A percentile compares a stretch with the other conserved stretches of the same genome.
Conservation (phyloP, 306 rosid species). For the Acacia melanoxylon region DNA sequence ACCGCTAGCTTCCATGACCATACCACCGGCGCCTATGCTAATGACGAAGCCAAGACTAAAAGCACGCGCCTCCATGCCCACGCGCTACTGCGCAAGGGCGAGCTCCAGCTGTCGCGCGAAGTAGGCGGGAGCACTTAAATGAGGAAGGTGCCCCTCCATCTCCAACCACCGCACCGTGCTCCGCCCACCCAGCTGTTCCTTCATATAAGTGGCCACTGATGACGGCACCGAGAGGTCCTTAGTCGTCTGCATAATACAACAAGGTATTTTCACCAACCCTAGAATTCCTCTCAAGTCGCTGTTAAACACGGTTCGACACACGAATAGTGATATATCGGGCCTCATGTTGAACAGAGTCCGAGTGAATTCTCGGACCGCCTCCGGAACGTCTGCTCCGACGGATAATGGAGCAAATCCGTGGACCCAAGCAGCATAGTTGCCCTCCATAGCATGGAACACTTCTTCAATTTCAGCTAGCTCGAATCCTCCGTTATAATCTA, state of each 20-base stretch:
- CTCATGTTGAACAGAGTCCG: slow-evolving; percentile 92
- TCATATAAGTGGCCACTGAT: slow-evolving; percentile 68
- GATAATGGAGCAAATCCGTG: slow-evolving; percentile 75
- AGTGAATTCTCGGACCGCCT: slow-evolving; percentile 76
- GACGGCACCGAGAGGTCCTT: slow-evolving; percentile 77
- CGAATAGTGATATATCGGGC: slow-evolving; percentile 83
- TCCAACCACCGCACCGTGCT: slow-evolving; percentile 76
- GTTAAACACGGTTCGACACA: slow-evolving; percentile 63
- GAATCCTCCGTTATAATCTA: slow-evolving; percentile 88
- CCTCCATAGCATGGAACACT: slow-evolving; percentile 73
- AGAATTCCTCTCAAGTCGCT: slow-evolving; percentile 80
- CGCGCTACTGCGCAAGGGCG: slow-evolving; percentile 58
- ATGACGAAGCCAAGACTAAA: neutral
- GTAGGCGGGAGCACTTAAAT: slow-evolving; percentile 71
- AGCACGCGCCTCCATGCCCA: neutral
- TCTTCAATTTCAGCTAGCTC: slow-evolving; percentile 66
- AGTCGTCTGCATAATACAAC: slow-evolving; percentile 77
- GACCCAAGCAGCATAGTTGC: slow-evolving; percentile 86
- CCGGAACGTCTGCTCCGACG: slow-evolving; percentile 89
- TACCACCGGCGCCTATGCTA: neutral
- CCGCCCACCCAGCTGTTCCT: slow-evolving; percentile 71
- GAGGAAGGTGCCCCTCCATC: slow-evolving; percentile 94
- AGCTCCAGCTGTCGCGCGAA: slow-evolving; percentile 62
- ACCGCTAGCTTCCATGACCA: neutral
- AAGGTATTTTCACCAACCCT: slow-evolving; percentile 77